Base-by-base conservation (phyloP, 2,329 filamentous ascomycete species). In the Gliomastix tumulicola region DNA sequence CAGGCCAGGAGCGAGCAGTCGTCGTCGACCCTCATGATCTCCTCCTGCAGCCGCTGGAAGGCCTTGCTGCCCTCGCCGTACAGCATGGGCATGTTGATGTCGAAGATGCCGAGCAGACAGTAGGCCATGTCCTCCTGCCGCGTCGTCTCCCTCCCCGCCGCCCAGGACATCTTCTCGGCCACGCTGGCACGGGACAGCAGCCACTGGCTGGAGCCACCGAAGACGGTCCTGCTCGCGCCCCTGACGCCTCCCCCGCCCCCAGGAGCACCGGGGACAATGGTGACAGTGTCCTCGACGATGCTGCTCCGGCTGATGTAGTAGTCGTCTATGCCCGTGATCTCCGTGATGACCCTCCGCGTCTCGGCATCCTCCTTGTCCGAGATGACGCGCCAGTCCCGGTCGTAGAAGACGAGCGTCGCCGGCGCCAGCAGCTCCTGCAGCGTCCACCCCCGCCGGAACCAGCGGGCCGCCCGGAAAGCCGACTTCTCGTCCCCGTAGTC, bases 351-450 rank as follows among this genome's bases (percentile, higher is more conserved):
- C 7, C 20, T 19, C 25, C 49, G 21, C 12, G 32, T 18, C 8
- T 37, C 35, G 2, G 30, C 23, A 21, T 12, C 34, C 7, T 34
- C 32, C 32, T 36, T 35, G 20, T 25, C 20, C 9, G 27, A 23
- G 4, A 38, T 35, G 12, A 32, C 25, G 4, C 20, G 12, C 49
- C 50, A 54, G 15, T 41, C 35, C 3, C 19, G 19, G 20, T 45
- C 38, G 36, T 46, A 53, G 30, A 54, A 53, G 23, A 49, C 40
- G 9, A 53, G 35, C 2, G 35, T 20, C 10, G 25, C 32, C 4
- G 51, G 50, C 5, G 50, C 51, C 15, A 54, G 34, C 0, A 83
- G 78, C 55, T 86, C 77, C 50, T 82, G 82, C 41, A 82, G 59
- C 0, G 79, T 84, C 48, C 41, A 59, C 21, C 45, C 49, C 23